These are phyloP conservation scores for Sporobolomyces phaffii DNA, from an alignment of 768 basidiomycete species.

Conservation along the genomic window DNA sequence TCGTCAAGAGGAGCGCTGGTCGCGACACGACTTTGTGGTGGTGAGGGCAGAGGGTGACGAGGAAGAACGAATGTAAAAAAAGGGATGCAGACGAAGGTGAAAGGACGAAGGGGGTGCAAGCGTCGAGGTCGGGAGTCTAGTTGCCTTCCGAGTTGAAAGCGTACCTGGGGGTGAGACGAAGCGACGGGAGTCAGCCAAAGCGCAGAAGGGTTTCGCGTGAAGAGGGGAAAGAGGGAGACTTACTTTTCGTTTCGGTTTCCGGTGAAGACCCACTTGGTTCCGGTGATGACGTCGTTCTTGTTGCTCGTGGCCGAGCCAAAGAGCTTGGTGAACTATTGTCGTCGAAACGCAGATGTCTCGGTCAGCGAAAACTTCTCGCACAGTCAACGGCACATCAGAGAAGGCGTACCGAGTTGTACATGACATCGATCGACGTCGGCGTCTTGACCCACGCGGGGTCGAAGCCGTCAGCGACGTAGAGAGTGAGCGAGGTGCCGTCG, in stretches of 20 bases:
- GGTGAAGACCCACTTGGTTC: slow-evolving; percentile 29
- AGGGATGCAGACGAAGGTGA: background rate
- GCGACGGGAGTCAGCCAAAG: too few species aligned
- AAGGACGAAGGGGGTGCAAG: background rate
- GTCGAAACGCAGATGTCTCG: too few species aligned
- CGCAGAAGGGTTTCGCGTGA: background rate
- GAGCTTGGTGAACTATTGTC: background rate
- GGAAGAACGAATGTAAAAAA: background rate
- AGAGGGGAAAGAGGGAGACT: background rate
- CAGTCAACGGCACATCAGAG: slow-evolving; percentile 5
- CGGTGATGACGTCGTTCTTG: slow-evolving; percentile 27
- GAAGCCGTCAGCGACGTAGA: slow-evolving; percentile 41
- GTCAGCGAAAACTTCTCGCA: background rate
- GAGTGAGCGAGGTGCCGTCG: slow-evolving; percentile 24
- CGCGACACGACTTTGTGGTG: too few species aligned
- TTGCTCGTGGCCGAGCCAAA: background rate
- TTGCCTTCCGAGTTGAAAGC: slow-evolving; percentile 1
- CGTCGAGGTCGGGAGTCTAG: background rate
- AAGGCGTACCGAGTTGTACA: slow-evolving; percentile 13
- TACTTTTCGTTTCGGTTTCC: slow-evolving; percentile 28
- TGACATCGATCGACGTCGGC: slow-evolving; percentile 23
- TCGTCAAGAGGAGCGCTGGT: slow-evolving; percentile 1
- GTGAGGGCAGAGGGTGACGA: too few species aligned
- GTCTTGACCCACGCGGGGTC: slow-evolving; percentile 36
- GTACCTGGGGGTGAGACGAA: background rate